Base-by-base conservation (phyloP, 129 eudicot species). In the Artemisia tridentata region DNA sequence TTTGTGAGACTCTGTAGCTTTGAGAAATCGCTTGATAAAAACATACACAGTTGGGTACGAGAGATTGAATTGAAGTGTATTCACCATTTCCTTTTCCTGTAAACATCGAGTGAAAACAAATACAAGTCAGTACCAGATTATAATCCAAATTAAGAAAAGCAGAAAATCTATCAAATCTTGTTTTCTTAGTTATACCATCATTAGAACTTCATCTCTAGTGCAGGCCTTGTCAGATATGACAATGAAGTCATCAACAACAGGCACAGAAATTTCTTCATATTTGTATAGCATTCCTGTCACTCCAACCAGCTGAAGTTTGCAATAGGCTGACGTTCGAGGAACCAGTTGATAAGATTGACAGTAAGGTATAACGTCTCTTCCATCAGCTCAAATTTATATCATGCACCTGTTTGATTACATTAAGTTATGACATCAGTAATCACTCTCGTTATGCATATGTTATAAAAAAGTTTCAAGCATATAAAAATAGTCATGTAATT, bases 371-470 rank as follows among this genome's bases (percentile, higher is more conserved):
- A 68, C 0, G 99, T 89, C 85, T 95, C 99, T 48, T 95, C 97
- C 99, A 95, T 84, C 76, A 95, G 83, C 19, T 90, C 97, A 69
- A 95, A 95, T 64, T 95, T 95, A 86, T 95, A 84, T n/a, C n/a
- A 66, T 95, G 99, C 23, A 95, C 99, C 96, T 92, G 72, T 60
- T 10, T 51, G 20, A 65, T 49, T 52, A 53, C 23, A 48, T 61
- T 23, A 12, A 46, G 41, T 41, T 34, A 53, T 52, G 43, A 17
- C 21, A 57, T 67, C 52, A 48, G 14, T 20, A 53, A 23, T 41
- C 1, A 3, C 61, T 9, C 17, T 19, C 5, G 17, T 19, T 19
- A 20, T 52, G 73, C 7, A 65, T 21, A 29, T 46, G 14, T 6
- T 9, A 18, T 1, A 60, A 77, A 17, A 9, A 14, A 69, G 14